phyloP scores from a whole-genome alignment of 306 rosid genomes.

The Boehmeria nivea region DNA sequence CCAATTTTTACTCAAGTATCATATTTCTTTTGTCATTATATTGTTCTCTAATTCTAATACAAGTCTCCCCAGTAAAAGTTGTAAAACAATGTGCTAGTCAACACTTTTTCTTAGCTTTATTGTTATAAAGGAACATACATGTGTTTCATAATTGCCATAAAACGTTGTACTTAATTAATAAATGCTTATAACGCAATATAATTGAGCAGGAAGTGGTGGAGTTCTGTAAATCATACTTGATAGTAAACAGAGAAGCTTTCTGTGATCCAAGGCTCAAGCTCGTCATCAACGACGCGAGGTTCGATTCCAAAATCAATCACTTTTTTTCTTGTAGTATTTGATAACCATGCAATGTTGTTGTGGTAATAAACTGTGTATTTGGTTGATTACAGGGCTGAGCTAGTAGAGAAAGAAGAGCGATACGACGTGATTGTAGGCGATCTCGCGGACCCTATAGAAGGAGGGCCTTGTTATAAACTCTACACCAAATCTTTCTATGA shows the following conservation, averaged over 20 bases:
- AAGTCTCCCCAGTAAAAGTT: too few relatives aligned
- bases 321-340: neutral
- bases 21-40: neutral
- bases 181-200: neutral
- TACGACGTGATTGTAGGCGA: constrained; percentile 90
- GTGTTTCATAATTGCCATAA: too few relatives aligned
- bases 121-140: too few relatives aligned
- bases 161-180: too few relatives aligned
- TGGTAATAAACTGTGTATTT: neutral
- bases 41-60: too few relatives aligned
- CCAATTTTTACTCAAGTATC: neutral
- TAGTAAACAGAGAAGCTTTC: constrained; percentile 85
- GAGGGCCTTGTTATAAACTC: constrained; percentile 95
- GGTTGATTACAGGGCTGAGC: constrained; percentile 58
- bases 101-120: too few relatives aligned
- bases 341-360: neutral
- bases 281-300: constrained; percentile 87
- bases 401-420: constrained; percentile 49
- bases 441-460: constrained; percentile 94
- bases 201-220: constrained; percentile 82
- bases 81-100: too few relatives aligned
- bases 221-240: constrained; percentile 81
- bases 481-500: constrained; percentile 94
- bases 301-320: neutral
- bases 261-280: constrained; percentile 69